Percentiles rank a stretch among this genome's conserved stretches.
Evolutionary conservation across 306 rosid species (phyloP).

Genomic region (Fragaria ananassa): DNA sequence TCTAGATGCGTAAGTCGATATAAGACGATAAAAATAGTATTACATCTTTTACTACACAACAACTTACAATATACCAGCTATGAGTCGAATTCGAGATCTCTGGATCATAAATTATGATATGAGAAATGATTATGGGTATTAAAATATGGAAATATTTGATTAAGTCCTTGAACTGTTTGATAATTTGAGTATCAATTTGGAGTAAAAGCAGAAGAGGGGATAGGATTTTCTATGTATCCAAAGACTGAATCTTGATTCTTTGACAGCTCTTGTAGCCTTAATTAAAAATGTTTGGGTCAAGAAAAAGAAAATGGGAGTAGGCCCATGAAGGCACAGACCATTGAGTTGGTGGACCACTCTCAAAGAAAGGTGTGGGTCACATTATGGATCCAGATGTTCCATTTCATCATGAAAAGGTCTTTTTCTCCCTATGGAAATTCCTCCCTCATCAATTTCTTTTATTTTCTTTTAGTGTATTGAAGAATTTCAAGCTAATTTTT

Average conservation of each 20-base stretch:
- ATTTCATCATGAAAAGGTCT: slow-evolving; percentile 42
- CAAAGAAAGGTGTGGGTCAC: slow-evolving; percentile 55
- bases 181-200: slow-evolving; percentile 7
- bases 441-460: background rate
- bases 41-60: no score
- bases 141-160: slow-evolving; percentile 1
- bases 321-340: slow-evolving; percentile 47
- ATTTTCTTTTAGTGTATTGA: background rate
- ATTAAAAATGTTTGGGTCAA: slow-evolving; percentile 16
- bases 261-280: slow-evolving; percentile 46
- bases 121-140: background rate
- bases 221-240: slow-evolving; percentile 15
- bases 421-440: slow-evolving; percentile 16
- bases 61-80: no score
- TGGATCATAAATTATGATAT: background rate
- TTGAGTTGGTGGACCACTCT: slow-evolving; percentile 57
- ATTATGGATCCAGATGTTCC: slow-evolving; percentile 45
- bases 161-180: background rate
- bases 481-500: background rate
- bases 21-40: no score
- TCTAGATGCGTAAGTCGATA: no score
- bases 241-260: slow-evolving; percentile 24
- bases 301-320: slow-evolving; percentile 26
- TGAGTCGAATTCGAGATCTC: background rate
- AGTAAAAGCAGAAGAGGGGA: background rate